These are phyloP conservation scores for Perkinsus olseni DNA, from an alignment of 169 alveolate genomes.

Conservation along the genomic window DNA sequence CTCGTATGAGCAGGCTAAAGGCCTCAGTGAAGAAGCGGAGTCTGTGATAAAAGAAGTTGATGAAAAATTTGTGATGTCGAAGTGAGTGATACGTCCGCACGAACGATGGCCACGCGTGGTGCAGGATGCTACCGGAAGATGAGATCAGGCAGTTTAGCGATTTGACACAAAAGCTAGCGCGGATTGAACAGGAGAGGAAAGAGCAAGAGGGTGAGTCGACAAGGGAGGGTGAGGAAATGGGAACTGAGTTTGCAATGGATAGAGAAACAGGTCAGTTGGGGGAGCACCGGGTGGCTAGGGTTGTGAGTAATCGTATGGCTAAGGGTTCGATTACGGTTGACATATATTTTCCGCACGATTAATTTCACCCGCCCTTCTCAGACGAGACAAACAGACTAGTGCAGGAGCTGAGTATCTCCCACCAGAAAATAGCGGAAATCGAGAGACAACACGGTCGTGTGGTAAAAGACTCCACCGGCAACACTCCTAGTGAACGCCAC, in stretches of 20 bases:
- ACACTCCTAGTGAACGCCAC: background rate
- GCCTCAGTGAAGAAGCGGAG: background rate
- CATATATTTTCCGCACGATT: background rate
- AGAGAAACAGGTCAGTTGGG: too few relatives aligned
- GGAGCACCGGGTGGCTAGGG: too few relatives aligned
- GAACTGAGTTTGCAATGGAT: too few relatives aligned
- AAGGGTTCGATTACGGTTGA: background rate
- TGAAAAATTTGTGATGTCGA: background rate
- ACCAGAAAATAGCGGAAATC: background rate
- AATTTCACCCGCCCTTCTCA: background rate
- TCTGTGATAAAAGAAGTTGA: background rate
- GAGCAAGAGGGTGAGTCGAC: background rate
- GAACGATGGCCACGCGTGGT: background rate
- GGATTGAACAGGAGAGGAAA: background rate
- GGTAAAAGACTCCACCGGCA: background rate
- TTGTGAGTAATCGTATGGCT: background rate
- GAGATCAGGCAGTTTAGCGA: background rate
- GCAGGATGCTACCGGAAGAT: background rate
- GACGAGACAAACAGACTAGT: background rate
- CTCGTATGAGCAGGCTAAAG: background rate
- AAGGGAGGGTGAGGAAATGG: too few relatives aligned
- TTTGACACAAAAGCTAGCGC: background rate
- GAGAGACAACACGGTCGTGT: background rate
- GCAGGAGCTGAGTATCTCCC: background rate
- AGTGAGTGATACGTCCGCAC: background rate